phyloP scores from a whole-genome alignment of 1,284 basidiomycete genomes.

The Malassezia globosa region DNA sequence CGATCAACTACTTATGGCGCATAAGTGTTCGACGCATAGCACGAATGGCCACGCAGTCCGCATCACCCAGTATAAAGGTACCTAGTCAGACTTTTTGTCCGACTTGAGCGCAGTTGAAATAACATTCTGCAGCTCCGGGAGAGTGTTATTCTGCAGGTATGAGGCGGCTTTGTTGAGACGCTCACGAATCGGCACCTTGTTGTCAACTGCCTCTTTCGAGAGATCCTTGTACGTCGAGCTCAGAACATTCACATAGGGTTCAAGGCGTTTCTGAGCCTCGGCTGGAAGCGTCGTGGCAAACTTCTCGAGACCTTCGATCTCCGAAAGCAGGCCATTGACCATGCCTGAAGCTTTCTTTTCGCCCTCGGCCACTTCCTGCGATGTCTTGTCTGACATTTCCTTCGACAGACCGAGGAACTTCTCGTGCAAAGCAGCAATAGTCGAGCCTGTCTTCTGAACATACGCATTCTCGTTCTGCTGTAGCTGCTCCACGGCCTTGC shows the following conservation, averaged over 20 bases:
- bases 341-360: conserved; percentile 35
- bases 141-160: conserved; percentile 37
- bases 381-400: conserved; percentile 28
- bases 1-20: no score
- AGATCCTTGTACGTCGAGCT: conserved; percentile 38
- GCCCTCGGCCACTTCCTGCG: conserved; percentile 33
- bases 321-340: conserved; percentile 1
- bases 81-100: background rate
- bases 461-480: conserved; percentile 35
- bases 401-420: conserved; percentile 33
- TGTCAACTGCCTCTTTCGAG: conserved; percentile 36
- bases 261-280: conserved; percentile 38
- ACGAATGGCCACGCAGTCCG: no score
- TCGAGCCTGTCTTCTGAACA: conserved; percentile 27
- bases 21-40: no score
- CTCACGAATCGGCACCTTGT: conserved; percentile 27
- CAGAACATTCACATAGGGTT: conserved; percentile 38
- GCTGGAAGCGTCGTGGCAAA: conserved; percentile 36
- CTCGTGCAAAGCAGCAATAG: conserved; percentile 20
- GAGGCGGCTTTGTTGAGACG: conserved; percentile 33
- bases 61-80: background rate
- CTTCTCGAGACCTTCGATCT: conserved; percentile 38
- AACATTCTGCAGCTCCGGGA: conserved; percentile 41
- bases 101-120: background rate
- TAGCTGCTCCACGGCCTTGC: conserved; percentile 38